Base-by-base conservation (phyloP, 148 eudicot genomes). In the Cornus suecica region DNA sequence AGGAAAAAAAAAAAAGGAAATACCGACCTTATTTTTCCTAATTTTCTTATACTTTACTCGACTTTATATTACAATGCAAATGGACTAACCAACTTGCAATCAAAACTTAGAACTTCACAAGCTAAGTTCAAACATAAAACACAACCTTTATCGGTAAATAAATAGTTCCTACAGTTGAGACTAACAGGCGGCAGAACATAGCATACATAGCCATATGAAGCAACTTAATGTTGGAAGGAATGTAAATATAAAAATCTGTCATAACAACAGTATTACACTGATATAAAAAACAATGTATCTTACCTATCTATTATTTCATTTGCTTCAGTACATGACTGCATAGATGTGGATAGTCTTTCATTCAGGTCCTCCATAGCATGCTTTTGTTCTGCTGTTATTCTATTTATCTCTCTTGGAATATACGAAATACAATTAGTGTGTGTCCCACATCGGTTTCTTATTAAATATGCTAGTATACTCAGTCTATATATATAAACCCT, bases 291-390 rank as follows among this genome's bases (percentile, higher is more conserved):
- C 0, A 58, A 58, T 9, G 66, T 22, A 51, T 31, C 75, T 73
- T 65, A 91, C 98, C 97, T 94, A 73, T 76, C 79, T 72, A 92
- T 81, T 76, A 94, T 83, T 83, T 94, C 97, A 86, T 94, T 88
- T 41, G 98, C 96, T 80, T 94, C 99, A 23, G 82, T 71, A 78
- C 87, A 84, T 45, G 97, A 89, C 85, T 92, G 97, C 84, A 85
- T 68, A 77, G 92, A 89, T 76, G 99, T 88, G 78, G 84, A 67
- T 65, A 94, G 87, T 79, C 90, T 86, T 85, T 83, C 90, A 69
- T 86, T 92, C 63, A 92, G 89, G 84, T 94, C 97, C 78, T 89
- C 97, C 76, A 90, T 78, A 48, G 80, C 86, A 84, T 92, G 90
- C 74, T 88, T 94, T 79, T 90, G 96, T 60, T 92, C 99, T 73